phyloP scores from a whole-genome alignment of 176 grass and related monocot genomes.

The Triticum monococcum region DNA sequence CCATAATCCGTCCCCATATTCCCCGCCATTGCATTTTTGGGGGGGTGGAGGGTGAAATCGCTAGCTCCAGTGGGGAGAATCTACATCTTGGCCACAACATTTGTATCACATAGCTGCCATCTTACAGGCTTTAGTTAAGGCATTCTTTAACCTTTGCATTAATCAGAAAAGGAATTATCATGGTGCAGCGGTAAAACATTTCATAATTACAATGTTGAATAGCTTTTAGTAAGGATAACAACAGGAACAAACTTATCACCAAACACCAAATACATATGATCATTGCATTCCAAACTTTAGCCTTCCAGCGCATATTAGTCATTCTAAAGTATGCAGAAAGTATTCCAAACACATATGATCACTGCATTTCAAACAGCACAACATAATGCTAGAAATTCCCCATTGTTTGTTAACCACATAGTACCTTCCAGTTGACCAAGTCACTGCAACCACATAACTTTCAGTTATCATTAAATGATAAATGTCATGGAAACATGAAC shows the following conservation, averaged over 20 bases:
- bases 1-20: neutral
- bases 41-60: neutral
- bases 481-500: neutral
- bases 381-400: neutral
- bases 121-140: neutral
- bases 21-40: neutral
- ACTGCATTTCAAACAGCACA: neutral
- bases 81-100: neutral
- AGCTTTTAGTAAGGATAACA: neutral
- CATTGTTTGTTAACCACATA: neutral
- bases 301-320: neutral
- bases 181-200: neutral
- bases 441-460: neutral
- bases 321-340: neutral
- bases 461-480: neutral
- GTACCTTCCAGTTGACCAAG: neutral
- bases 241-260: neutral
- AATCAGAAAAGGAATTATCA: neutral
- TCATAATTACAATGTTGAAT: neutral
- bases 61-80: neutral
- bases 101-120: neutral
- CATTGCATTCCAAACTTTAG: neutral
- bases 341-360: neutral
- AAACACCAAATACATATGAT: neutral
- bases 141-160: neutral